A percentile compares a stretch with the other conserved stretches of the same genome.
Conservation (phyloP, 1,139 yeast species). For the Blastobotrys arbuscula region DNA sequence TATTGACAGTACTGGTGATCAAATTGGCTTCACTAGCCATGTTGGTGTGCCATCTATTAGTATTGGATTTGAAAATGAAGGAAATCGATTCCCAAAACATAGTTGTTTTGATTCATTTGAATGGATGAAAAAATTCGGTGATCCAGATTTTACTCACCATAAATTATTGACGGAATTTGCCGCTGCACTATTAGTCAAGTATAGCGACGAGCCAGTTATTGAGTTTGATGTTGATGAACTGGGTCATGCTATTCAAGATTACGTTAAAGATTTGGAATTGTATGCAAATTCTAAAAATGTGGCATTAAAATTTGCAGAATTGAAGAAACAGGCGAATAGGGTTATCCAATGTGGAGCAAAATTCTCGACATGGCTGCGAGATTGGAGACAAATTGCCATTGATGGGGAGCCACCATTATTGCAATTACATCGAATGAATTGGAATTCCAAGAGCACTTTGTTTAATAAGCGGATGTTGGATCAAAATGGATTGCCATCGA, state of each 20-base stretch:
- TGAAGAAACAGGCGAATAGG: conserved; percentile 25
- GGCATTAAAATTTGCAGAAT: conserved; percentile 20
- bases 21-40: conserved; percentile 57
- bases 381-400: conserved; percentile 46
- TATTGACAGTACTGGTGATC: conserved; percentile 43
- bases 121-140: conserved; percentile 47
- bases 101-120: conserved; percentile 66
- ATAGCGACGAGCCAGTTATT: conserved; percentile 69
- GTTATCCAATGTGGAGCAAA: conserved; percentile 24
- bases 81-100: conserved; percentile 44
- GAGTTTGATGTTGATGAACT: conserved; percentile 59
- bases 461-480: conserved; percentile 53
- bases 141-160: conserved; percentile 55
- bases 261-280: conserved; percentile 45
- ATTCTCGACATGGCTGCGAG: conserved; percentile 43
- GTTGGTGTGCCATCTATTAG: conserved; percentile 68
- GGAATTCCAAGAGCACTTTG: conserved; percentile 62
- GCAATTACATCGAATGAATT: conserved; percentile 67
- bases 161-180: conserved; percentile 52
- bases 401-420: conserved; percentile 60
- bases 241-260: conserved; percentile 42
- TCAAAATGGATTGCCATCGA: conserved; percentile 43
- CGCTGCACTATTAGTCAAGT: conserved; percentile 47
- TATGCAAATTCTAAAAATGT: conserved; percentile 33
- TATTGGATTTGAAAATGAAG: conserved; percentile 42